Evolutionary conservation across 441 rosid species (phyloP).

Genomic region (Mallotus japonicus): DNA sequence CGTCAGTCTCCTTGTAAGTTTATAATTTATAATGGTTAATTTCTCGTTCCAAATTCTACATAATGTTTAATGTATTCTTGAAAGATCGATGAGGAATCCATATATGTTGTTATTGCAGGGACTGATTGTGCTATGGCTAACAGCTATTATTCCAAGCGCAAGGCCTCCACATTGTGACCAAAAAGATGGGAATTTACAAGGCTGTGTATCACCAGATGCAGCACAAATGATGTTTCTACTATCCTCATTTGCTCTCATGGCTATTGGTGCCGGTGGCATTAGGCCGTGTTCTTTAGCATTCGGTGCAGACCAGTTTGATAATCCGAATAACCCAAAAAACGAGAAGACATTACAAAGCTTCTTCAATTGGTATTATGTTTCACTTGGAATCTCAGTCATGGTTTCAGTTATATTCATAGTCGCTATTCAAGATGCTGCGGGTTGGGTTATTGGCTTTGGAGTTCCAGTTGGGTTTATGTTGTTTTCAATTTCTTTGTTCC

Average conservation of each 20-base stretch:
- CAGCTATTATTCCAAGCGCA: slow-evolving; percentile 36
- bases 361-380: slow-evolving; percentile 58
- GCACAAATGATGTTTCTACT: slow-evolving; percentile 35
- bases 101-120: slow-evolving; percentile 35
- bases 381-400: slow-evolving; percentile 37
- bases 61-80: not conserved
- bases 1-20: slow-evolving; percentile 36
- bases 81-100: not conserved
- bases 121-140: slow-evolving; percentile 40
- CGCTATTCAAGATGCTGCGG: slow-evolving; percentile 28
- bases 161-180: slow-evolving; percentile 38
- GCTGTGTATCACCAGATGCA: slow-evolving; percentile 25
- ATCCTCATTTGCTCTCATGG: slow-evolving; percentile 37
- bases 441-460: slow-evolving; percentile 43
- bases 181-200: slow-evolving; percentile 6
- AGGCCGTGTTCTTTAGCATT: slow-evolving; percentile 54
- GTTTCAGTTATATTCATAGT: slow-evolving; percentile 26
- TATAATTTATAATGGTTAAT: not conserved
- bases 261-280: slow-evolving; percentile 54
- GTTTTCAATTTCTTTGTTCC: slow-evolving; percentile 22
- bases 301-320: slow-evolving; percentile 46
- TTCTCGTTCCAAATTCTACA: not conserved
- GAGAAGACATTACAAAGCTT: slow-evolving; percentile 35
- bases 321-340: slow-evolving; percentile 35
- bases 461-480: slow-evolving; percentile 36